phyloP scores from a whole-genome alignment of 164 flowering plant genomes.

The Kalanchoe fedtschenkoi region DNA sequence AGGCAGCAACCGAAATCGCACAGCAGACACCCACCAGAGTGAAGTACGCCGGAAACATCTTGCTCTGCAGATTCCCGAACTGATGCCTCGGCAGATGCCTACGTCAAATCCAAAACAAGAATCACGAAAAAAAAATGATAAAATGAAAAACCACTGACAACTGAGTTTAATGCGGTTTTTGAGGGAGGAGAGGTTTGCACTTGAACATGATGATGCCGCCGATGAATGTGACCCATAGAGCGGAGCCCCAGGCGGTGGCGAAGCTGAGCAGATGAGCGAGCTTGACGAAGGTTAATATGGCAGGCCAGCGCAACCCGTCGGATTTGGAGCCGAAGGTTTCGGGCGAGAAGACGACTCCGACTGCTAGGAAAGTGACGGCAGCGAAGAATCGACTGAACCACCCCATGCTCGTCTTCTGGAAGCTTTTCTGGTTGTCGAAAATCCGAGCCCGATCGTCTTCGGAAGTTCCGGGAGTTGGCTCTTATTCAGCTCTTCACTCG shows the following conservation, averaged over 20 bases:
- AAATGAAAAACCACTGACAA: not conserved
- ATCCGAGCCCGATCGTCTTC: no score
- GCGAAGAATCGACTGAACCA: slow-evolving; percentile 67
- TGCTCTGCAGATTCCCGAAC: slow-evolving; percentile 89
- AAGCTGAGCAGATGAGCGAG: slow-evolving; percentile 78
- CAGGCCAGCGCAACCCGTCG: slow-evolving; percentile 25
- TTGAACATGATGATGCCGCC: slow-evolving; percentile 99
- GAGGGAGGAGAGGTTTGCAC: slow-evolving; percentile 20
- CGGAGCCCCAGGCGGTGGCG: slow-evolving; percentile 85
- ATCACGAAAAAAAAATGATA: not conserved
- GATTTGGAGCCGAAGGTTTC: slow-evolving; percentile 68
- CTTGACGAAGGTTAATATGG: slow-evolving; percentile 36
- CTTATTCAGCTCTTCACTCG: not conserved
- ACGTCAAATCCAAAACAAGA: not conserved
- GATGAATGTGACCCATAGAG: slow-evolving; percentile 96
- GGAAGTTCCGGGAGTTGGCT: no score
- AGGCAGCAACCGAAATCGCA: slow-evolving; percentile 54
- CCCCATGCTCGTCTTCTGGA: slow-evolving; percentile 33
- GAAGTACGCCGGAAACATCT: slow-evolving; percentile 98
- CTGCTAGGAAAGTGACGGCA: slow-evolving; percentile 60
- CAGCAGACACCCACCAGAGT: slow-evolving; percentile 58
- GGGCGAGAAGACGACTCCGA: slow-evolving; percentile 83
- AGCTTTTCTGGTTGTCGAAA: not conserved
- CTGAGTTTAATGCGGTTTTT: not conserved
- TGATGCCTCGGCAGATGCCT: slow-evolving; percentile 90